Evolutionary conservation across 2,329 filamentous ascomycete genomes (phyloP), one percentile per base, ranked within the genome.

Genomic region (Verticillium isaacii): DNA sequence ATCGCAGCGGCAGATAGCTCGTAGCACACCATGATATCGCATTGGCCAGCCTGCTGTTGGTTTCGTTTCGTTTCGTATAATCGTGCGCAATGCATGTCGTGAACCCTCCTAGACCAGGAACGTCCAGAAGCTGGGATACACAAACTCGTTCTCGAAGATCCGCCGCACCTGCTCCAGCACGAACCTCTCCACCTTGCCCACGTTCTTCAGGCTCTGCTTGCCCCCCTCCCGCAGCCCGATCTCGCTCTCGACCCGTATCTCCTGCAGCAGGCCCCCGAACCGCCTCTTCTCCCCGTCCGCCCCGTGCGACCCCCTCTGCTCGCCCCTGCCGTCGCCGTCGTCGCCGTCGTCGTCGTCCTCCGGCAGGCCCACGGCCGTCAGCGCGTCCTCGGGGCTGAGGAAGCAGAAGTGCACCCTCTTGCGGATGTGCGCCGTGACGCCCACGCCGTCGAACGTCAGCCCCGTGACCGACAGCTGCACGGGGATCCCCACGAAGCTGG

Each of bases 71-170:
- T 29, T 29, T 25, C 25, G 25, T 25, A 6, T 29, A 6, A 29
- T 29, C 29, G 29, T 29, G 29, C 29, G 29, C 29, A 29, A 29
- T 29, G 29, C 29, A 29, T 29, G 29, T 1, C 29, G 29, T 29
- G 29, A 29, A 29, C 29, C 29, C 29, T 3, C 36, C 7, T 60
- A 65, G 9, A 98, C 89, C 69, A 99, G 79, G 75, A 98, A 97
- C 1, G 94, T 98, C 93, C 94, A 98, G 76, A 96, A 98, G 75
- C 93, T 97, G 55, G 95, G 95, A 78, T 96, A 98, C 65, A 98
- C 93, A 78, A 98, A 95, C 75, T 99, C 95, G 73, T 98, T 95
- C 77, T 99, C 95, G 71, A 99, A 98, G 69, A 99, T 98, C 71
- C 93, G 86, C 72, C 94, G 88, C 65, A 99, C 95, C 77, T 98